phyloP scores from a whole-genome alignment of 805 yeast species.

The Debaryomyces castellii region DNA sequence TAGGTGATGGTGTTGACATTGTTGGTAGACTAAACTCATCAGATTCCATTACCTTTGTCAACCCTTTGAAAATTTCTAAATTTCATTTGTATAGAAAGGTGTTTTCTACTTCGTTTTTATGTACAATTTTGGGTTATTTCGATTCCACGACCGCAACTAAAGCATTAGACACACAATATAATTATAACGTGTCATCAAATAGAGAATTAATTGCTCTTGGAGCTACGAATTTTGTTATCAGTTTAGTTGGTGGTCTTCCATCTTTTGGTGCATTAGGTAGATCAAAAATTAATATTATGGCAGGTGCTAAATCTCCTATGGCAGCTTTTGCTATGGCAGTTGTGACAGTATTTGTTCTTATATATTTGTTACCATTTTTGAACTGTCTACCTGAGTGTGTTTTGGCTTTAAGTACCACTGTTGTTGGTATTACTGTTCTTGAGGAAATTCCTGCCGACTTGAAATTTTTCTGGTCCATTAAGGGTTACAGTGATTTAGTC shows the following conservation, averaged over 20 bases:
- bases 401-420: slow-evolving; percentile 33
- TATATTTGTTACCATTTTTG: slow-evolving; percentile 22
- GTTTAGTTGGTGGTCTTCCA: slow-evolving; percentile 32
- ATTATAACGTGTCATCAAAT: slow-evolving; percentile 31
- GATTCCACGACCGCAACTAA: slow-evolving; percentile 37
- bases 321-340: slow-evolving; percentile 35
- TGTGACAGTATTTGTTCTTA: slow-evolving; percentile 21
- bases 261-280: slow-evolving; percentile 38
- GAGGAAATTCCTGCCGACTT: slow-evolving; percentile 34
- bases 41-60: slow-evolving; percentile 9
- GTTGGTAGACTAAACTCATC: slow-evolving; percentile 23
- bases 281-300: slow-evolving; percentile 28
- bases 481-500: slow-evolving; percentile 30
- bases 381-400: slow-evolving; percentile 33
- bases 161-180: slow-evolving; percentile 29
- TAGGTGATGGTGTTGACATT: slow-evolving; percentile 24
- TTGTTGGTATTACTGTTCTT: slow-evolving; percentile 52
- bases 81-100: slow-evolving; percentile 21
- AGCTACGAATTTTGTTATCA: slow-evolving; percentile 23
- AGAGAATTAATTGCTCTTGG: slow-evolving; percentile 36
- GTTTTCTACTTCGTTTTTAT: slow-evolving; percentile 29
- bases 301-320: slow-evolving; percentile 53
- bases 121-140: slow-evolving; percentile 33
- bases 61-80: slow-evolving; percentile 21
- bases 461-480: slow-evolving; percentile 29